Evolutionary conservation across 306 rosid species (phyloP).

Genomic region (Cyclanthera cordifolia): DNA sequence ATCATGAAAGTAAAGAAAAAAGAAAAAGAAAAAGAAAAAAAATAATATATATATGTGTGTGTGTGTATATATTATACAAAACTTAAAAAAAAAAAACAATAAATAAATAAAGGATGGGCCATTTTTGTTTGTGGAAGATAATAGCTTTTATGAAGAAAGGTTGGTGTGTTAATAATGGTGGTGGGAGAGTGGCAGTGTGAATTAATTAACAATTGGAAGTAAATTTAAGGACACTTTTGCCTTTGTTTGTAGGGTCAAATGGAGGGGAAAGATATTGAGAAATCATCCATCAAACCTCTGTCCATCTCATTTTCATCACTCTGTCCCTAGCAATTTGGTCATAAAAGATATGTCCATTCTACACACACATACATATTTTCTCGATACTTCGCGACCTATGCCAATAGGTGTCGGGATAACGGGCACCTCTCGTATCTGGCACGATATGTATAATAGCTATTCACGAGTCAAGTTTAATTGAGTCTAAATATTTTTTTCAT

Average conservation of each 20-base stretch:
- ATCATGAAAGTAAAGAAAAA: too few relatives aligned
- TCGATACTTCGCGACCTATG: not conserved
- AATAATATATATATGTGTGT: too few relatives aligned
- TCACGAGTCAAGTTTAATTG: not conserved
- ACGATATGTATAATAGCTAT: not conserved
- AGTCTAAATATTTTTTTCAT: not conserved
- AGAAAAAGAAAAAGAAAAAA: too few relatives aligned
- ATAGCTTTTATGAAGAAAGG: not conserved
- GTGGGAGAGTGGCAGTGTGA: constrained; percentile 6
- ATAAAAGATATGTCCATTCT: not conserved
- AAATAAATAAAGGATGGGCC: not conserved
- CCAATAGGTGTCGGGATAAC: not conserved
- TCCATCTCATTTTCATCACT: not conserved
- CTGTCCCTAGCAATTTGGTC: not conserved
- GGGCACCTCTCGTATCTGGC: not conserved
- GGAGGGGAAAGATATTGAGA: not conserved
- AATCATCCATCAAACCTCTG: not conserved
- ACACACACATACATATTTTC: not conserved
- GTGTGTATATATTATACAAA: too few relatives aligned
- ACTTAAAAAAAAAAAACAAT: not conserved
- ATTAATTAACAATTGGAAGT: not conserved
- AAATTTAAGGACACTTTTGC: constrained; percentile 9
- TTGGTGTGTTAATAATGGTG: constrained; percentile 10
- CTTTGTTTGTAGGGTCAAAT: constrained; percentile 11
- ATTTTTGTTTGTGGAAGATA: not conserved